These are phyloP conservation scores for Sugiyamaella americana DNA, from an alignment of 805 yeast genomes.

Conservation along the genomic window DNA sequence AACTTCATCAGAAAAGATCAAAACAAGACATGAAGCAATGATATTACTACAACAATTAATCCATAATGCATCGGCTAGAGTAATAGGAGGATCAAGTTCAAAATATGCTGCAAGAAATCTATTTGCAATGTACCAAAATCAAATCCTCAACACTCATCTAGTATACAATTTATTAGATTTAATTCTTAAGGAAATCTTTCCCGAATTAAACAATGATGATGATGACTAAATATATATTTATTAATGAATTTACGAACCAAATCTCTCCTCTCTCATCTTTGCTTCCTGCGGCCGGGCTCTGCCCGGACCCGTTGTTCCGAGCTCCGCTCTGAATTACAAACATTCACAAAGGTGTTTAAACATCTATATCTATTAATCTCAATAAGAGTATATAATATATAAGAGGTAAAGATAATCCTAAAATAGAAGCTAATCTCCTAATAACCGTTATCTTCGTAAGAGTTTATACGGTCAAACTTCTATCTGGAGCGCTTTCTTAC, in stretches of 20 bases:
- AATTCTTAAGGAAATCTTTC: slow-evolving; percentile 39
- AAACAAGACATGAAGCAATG: slow-evolving; percentile 53
- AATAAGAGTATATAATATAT: too few relatives aligned
- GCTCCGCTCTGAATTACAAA: too few relatives aligned
- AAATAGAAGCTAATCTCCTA: too few relatives aligned
- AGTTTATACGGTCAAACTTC: too few relatives aligned
- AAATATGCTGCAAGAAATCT: slow-evolving; percentile 53
- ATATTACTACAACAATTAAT: slow-evolving; percentile 51
- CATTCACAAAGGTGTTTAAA: too few relatives aligned
- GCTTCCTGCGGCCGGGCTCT: not conserved
- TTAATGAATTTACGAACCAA: not conserved
- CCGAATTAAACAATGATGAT: slow-evolving; percentile 6
- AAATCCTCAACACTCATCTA: slow-evolving; percentile 59
- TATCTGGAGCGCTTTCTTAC: too few relatives aligned
- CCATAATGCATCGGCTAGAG: slow-evolving; percentile 58
- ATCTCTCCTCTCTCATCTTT: not conserved
- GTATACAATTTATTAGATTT: slow-evolving; percentile 55
- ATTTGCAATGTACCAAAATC: slow-evolving; percentile 69
- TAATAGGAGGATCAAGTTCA: slow-evolving; percentile 66
- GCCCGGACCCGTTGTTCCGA: not conserved
- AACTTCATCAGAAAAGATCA: slow-evolving; percentile 44
- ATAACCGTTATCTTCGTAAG: too few relatives aligned
- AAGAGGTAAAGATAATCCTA: too few relatives aligned
- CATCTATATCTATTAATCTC: too few relatives aligned
- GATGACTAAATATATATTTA: not conserved